Percentiles rank a stretch among this genome's conserved stretches.
Evolutionary conservation across 495 filamentous ascomycete genomes (phyloP).

Genomic region (Xeromyces bisporus): DNA sequence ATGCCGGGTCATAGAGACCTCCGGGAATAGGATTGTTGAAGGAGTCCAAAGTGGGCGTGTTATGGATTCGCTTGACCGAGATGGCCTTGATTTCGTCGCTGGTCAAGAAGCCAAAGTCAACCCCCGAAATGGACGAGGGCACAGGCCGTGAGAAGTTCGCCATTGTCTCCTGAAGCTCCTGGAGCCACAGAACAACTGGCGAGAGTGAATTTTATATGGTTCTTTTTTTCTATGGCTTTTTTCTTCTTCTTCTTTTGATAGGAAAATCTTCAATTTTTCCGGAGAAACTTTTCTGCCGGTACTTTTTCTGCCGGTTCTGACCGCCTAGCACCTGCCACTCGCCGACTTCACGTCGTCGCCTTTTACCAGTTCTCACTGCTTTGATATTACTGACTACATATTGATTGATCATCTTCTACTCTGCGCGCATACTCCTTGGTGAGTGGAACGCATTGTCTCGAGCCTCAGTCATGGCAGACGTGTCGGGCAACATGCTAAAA

Average conservation of each 20-base stretch:
- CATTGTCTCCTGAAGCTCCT: slow-evolving; percentile 29
- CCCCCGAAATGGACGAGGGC: slow-evolving; percentile 64
- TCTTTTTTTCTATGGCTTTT: neutral
- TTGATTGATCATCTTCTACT: too few species aligned
- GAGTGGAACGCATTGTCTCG: slow-evolving; percentile 4
- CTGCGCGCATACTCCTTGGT: slow-evolving; percentile 4
- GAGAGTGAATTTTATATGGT: neutral
- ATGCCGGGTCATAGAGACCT: slow-evolving; percentile 81
- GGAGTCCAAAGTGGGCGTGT: slow-evolving; percentile 75
- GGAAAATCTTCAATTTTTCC: too few species aligned
- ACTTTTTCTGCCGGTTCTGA: slow-evolving; percentile 16
- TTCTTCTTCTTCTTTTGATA: neutral
- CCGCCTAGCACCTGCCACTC: slow-evolving; percentile 12
- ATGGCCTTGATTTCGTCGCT: slow-evolving; percentile 68
- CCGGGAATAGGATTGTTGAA: slow-evolving; percentile 70
- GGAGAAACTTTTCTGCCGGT: slow-evolving; percentile 7
- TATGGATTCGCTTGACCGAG: slow-evolving; percentile 83
- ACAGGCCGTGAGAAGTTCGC: slow-evolving; percentile 82
- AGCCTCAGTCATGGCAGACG: slow-evolving; percentile 32
- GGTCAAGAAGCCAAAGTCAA: slow-evolving; percentile 74
- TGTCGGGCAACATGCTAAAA: slow-evolving; percentile 35
- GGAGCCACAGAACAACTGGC: slow-evolving; percentile 26
- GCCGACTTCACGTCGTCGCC: too few species aligned
- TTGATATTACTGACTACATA: too few species aligned
- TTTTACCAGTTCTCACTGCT: too few species aligned